phyloP scores from a whole-genome alignment of 179 eudicot species.

The Silene vulgaris region DNA sequence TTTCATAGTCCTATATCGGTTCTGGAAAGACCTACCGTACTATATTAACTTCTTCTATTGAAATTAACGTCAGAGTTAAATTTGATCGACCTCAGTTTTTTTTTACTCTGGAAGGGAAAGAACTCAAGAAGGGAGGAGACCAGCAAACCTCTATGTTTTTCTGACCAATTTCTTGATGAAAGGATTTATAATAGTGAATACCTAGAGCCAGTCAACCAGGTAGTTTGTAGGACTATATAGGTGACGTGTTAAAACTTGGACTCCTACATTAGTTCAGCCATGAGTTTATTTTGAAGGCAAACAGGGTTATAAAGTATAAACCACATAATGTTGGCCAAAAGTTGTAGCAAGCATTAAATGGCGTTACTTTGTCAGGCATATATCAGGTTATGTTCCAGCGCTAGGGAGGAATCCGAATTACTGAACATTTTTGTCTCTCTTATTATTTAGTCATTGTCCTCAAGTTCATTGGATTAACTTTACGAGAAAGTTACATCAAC shows the following conservation, averaged over 20 bases:
- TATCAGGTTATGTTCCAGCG: background rate
- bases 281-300: background rate
- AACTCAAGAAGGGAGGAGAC: background rate
- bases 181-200: too few relatives aligned
- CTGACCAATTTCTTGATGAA: background rate
- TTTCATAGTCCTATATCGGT: background rate
- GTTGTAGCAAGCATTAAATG: background rate
- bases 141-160: background rate
- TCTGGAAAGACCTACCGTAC: background rate
- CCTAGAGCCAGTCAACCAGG: too few relatives aligned
- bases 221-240: background rate
- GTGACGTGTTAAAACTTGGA: background rate
- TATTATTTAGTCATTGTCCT: background rate
- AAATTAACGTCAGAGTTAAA: background rate
- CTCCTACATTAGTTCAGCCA: conserved; percentile 1
- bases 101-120: background rate
- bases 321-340: background rate
- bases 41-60: too few relatives aligned
- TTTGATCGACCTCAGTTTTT: background rate
- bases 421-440: background rate
- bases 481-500: background rate
- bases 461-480: background rate
- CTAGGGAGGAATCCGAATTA: background rate
- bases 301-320: background rate
- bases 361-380: background rate